phyloP scores from a whole-genome alignment of 1,284 basidiomycete species.

The Sanghuangporus baumii region DNA sequence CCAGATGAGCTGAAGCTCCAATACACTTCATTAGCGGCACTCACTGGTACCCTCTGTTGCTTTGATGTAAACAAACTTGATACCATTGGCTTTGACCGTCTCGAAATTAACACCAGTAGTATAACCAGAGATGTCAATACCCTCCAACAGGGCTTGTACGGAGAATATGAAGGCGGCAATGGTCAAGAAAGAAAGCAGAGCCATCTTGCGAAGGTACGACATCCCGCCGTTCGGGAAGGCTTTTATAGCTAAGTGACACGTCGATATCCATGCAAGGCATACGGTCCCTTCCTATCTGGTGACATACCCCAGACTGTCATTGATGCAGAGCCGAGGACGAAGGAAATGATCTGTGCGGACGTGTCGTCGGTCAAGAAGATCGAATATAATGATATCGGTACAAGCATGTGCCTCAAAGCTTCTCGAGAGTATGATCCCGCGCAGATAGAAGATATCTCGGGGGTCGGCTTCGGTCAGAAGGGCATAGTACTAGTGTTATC shows the following conservation, averaged over 20 bases:
- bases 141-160: constrained; percentile 35
- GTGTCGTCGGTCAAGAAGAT: background rate
- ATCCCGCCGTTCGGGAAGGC: background rate
- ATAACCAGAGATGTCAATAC: constrained; percentile 53
- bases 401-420: background rate
- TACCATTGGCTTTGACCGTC: constrained; percentile 48
- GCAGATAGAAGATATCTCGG: background rate
- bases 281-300: background rate
- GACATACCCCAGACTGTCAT: background rate
- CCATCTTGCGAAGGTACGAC: background rate
- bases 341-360: background rate
- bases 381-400: background rate
- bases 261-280: background rate
- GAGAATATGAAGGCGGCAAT: background rate
- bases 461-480: background rate
- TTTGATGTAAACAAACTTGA: constrained; percentile 63
- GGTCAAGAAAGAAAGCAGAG: background rate
- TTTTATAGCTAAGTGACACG: background rate
- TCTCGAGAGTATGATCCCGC: background rate
- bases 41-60: constrained; percentile 62
- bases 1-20: constrained; percentile 4
- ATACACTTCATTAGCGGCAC: constrained; percentile 11
- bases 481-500: background rate
- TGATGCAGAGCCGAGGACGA: background rate
- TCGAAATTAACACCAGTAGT: constrained; percentile 52